phyloP scores from a whole-genome alignment of 1,284 basidiomycete genomes.

The Trametes polyzona region DNA sequence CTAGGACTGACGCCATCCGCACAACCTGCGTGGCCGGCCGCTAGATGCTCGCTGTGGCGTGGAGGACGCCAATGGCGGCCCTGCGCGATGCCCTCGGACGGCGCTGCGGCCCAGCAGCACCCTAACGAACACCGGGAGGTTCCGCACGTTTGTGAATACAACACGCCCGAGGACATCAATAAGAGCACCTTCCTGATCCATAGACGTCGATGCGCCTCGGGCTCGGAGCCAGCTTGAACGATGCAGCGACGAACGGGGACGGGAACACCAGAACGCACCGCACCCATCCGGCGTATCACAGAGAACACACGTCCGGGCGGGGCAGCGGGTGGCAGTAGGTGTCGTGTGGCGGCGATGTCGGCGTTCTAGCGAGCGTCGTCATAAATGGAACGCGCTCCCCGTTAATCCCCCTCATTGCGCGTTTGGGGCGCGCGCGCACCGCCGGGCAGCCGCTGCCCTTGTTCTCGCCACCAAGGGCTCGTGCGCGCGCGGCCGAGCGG shows the following conservation, averaged over 20 bases:
- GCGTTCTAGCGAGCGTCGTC: slow-evolving; percentile 3
- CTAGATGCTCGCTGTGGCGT: not conserved
- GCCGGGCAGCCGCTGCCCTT: not conserved
- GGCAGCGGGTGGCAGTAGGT: slow-evolving; percentile 1
- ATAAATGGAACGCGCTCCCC: slow-evolving; percentile 3
- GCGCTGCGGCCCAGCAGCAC: too few species aligned
- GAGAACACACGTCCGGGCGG: not conserved
- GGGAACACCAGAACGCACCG: not conserved
- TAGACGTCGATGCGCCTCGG: too few species aligned
- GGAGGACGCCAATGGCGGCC: not conserved
- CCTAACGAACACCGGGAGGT: too few species aligned
- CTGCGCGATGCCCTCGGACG: slow-evolving; percentile 1
- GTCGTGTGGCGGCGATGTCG: slow-evolving; percentile 9
- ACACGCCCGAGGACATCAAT: not conserved
- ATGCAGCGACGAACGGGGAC: not conserved
- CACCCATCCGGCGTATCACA: not conserved
- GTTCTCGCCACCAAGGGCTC: too few species aligned
- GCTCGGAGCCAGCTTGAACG: slow-evolving; percentile 2
- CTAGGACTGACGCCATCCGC: not conserved
- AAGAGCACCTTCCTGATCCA: not conserved
- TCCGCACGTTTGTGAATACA: too few species aligned
- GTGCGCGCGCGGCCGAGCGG: not conserved
- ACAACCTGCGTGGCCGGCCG: not conserved
- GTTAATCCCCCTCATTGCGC: not conserved
- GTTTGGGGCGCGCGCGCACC: too few species aligned